Evolutionary conservation across 129 eudicot species (phyloP).

Genomic region (Centaurea solstitialis): DNA sequence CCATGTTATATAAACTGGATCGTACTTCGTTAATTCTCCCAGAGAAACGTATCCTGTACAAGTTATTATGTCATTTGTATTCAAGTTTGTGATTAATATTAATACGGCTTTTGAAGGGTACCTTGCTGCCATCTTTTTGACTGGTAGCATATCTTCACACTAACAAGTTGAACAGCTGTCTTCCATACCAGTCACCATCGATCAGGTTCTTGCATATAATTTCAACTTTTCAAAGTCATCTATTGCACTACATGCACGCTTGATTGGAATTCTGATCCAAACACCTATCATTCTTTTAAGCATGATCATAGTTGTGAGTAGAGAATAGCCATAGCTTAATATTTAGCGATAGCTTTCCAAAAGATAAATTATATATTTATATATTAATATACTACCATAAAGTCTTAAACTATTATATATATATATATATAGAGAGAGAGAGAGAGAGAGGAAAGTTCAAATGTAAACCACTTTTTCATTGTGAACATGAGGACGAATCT

Average conservation of each 20-base stretch:
- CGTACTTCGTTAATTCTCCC: constrained; percentile 50
- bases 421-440: too few species aligned
- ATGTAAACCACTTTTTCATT: too few species aligned
- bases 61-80: constrained; percentile 8
- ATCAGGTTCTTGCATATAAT: neutral
- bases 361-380: too few species aligned
- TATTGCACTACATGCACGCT: neutral
- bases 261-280: neutral
- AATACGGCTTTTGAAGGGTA: constrained; percentile 1
- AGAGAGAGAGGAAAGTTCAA: too few species aligned
- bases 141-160: neutral
- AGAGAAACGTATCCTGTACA: constrained; percentile 63
- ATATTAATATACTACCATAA: too few species aligned
- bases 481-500: too few species aligned
- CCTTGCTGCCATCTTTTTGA: neutral
- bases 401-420: too few species aligned
- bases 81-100: neutral
- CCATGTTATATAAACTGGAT: constrained; percentile 61
- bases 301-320: too few species aligned
- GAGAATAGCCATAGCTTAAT: too few species aligned
- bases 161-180: neutral
- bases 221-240: neutral
- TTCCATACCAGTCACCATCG: neutral
- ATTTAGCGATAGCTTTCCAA: too few species aligned
- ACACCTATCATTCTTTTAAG: neutral